A percentile compares a stretch with the other conserved stretches of the same genome.
These are phyloP conservation scores for Picea abies DNA, from an alignment of 83 land plant species.

Conservation along the genomic window DNA sequence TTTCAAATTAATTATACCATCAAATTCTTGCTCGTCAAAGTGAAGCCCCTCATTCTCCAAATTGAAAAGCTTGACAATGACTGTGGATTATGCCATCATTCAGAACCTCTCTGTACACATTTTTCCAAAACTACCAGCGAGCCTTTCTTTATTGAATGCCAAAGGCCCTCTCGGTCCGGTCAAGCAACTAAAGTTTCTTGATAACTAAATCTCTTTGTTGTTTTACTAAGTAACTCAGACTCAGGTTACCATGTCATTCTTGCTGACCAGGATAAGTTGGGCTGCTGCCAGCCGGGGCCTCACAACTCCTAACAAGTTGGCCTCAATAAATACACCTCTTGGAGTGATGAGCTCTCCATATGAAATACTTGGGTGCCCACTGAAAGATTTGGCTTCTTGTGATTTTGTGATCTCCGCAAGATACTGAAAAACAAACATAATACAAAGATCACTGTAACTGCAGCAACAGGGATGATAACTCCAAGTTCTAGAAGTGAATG, in stretches of 20 bases:
- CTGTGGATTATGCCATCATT: neutral
- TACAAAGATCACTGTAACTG: neutral
- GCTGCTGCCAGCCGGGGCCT: neutral
- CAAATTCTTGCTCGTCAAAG: too few species aligned
- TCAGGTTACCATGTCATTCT: too few species aligned
- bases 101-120: constrained; percentile 18
- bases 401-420: neutral
- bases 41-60: neutral
- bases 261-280: too few species aligned
- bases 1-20: too few species aligned
- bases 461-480: neutral
- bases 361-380: neutral
- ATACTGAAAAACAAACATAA: neutral
- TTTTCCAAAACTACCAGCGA: constrained; percentile 4
- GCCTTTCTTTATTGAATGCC: too few species aligned
- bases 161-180: too few species aligned
- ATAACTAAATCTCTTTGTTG: too few species aligned
- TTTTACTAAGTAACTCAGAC: too few species aligned
- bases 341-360: constrained; percentile 17
- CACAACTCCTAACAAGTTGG: constrained; percentile 18
- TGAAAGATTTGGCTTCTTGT: neutral
- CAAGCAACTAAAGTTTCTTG: too few species aligned
- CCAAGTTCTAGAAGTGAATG: neutral
- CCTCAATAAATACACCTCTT: constrained; percentile 18
- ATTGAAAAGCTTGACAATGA: constrained; percentile 10